Conservation (phyloP, 768 basidiomycete genomes). For the Termitomyces eurrhizus region DNA sequence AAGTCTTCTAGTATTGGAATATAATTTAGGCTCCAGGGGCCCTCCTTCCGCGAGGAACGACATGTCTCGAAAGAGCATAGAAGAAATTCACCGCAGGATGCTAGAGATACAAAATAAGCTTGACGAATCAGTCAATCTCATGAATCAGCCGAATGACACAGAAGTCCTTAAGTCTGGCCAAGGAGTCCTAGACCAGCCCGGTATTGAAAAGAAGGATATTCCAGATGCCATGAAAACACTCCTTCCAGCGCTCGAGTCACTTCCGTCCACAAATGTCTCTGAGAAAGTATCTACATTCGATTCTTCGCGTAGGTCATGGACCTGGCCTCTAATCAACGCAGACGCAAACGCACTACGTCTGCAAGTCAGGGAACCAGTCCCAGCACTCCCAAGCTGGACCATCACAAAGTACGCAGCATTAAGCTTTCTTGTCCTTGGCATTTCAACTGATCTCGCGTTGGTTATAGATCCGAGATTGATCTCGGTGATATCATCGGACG, state of each 20-base stretch:
- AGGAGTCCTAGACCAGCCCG: slow-evolving; percentile 40
- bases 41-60: neutral
- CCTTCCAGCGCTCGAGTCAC: slow-evolving; percentile 41
- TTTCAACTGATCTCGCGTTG: slow-evolving; percentile 4
- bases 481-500: slow-evolving; percentile 62
- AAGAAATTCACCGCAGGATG: slow-evolving; percentile 14
- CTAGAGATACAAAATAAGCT: slow-evolving; percentile 30
- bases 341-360: neutral
- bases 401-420: slow-evolving; percentile 51
- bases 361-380: slow-evolving; percentile 4
- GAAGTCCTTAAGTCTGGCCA: slow-evolving; percentile 32
- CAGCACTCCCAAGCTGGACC: slow-evolving; percentile 64
- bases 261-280: neutral
- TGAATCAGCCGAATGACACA: slow-evolving; percentile 36
- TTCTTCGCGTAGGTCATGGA: slow-evolving; percentile 7
- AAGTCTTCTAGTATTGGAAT: slow-evolving; percentile 5
- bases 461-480: slow-evolving; percentile 63
- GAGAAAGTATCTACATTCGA: slow-evolving; percentile 4
- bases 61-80: slow-evolving; percentile 1
- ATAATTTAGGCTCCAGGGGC: neutral
- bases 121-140: slow-evolving; percentile 36
- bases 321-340: slow-evolving; percentile 7
- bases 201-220: slow-evolving; percentile 40
- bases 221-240: slow-evolving; percentile 55
- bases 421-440: neutral